phyloP scores from a whole-genome alignment of 2,329 filamentous ascomycete genomes.

The Ascochyta koolunga region DNA sequence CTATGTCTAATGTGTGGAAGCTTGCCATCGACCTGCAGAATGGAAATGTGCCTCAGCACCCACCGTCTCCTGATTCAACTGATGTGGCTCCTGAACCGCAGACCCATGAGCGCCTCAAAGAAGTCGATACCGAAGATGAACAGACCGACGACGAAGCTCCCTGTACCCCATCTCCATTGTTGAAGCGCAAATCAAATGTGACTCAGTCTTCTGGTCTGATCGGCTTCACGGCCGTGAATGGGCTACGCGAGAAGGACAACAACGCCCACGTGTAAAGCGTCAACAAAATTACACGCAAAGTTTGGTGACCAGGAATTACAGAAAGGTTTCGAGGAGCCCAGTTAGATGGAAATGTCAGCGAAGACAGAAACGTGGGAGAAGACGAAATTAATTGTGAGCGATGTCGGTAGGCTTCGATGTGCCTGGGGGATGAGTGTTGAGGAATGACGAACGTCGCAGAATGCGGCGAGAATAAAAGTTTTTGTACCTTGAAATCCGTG shows the following conservation, averaged over 20 bases:
- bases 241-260: not conserved
- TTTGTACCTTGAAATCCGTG: no score
- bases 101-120: not conserved
- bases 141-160: not conserved
- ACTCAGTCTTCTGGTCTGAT: not conserved
- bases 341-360: not conserved
- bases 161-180: not conserved
- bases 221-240: not conserved
- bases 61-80: not conserved
- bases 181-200: not conserved
- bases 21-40: conserved; percentile 21
- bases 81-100: not conserved
- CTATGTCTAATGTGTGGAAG: conserved; percentile 18
- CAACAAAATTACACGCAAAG: not conserved
- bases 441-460: no score
- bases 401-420: no score
- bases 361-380: not conserved
- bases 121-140: not conserved
- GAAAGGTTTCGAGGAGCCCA: no score
- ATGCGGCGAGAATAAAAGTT: no score
- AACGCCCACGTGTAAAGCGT: not conserved
- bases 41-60: conserved; percentile 1
- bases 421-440: no score
- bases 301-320: not conserved
- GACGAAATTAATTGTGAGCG: no score